A percentile compares a stretch with the other conserved stretches of the same genome.
Conservation (phyloP, 139 green algal genomes). For the Yamagishiella unicocca region DNA sequence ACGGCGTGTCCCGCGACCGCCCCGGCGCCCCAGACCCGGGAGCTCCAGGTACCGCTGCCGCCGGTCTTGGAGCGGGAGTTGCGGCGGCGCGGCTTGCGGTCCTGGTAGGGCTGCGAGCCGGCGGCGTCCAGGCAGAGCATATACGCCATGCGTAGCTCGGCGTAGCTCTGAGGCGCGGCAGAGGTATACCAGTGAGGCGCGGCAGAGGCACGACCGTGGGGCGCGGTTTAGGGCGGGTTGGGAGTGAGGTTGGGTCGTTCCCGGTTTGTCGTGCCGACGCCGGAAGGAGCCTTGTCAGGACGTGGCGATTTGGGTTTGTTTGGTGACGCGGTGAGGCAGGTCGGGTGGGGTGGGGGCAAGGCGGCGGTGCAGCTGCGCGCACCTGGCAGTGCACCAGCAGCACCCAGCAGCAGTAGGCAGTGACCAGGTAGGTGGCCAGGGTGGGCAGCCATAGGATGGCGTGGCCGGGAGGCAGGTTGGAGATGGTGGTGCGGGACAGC, state of each 20-base stretch:
- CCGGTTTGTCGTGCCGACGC: too few species aligned
- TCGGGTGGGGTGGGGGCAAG: too few species aligned
- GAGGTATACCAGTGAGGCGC: neutral
- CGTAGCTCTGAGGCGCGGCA: constrained; percentile 29
- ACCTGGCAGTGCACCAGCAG: constrained; percentile 45
- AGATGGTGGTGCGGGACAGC: constrained; percentile 33
- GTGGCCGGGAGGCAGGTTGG: constrained; percentile 38
- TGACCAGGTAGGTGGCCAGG: neutral
- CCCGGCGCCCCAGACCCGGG: neutral
- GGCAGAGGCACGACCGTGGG: neutral
- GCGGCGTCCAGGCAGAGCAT: constrained; percentile 41
- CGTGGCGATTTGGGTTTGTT: too few species aligned
- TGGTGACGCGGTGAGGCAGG: too few species aligned
- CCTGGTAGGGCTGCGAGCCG: constrained; percentile 27
- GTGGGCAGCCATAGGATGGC: constrained; percentile 40
- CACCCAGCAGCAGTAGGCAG: constrained; percentile 41
- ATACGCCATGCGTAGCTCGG: constrained; percentile 43
- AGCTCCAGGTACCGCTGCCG: neutral
- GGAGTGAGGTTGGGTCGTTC: too few species aligned
- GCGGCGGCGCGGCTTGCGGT: neutral
- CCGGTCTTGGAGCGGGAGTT: too few species aligned
- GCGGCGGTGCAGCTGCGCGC: too few species aligned
- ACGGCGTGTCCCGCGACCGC: neutral
- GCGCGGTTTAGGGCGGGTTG: too few species aligned
- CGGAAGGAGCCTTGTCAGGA: too few species aligned